Evolutionary conservation across 2,329 filamentous ascomycete species (phyloP).

Genomic region (Penicillium sp.): DNA sequence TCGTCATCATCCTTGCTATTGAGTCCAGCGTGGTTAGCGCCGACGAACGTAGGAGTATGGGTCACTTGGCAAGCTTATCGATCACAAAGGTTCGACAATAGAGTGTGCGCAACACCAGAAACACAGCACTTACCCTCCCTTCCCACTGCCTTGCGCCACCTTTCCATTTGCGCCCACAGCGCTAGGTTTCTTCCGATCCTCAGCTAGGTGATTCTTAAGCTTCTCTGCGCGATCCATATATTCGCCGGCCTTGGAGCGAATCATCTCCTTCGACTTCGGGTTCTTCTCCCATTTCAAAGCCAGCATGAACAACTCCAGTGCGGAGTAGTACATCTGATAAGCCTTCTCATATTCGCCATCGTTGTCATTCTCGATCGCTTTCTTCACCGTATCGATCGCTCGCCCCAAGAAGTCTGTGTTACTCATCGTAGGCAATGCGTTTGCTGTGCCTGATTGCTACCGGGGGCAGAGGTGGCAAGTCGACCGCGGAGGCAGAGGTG

Average conservation of each 20-base stretch:
- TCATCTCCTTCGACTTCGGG: conserved; percentile 93
- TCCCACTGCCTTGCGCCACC: conserved; percentile 50
- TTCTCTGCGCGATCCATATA: conserved; percentile 99
- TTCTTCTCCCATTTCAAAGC: conserved; percentile 99
- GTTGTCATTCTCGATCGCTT: conserved; percentile 94
- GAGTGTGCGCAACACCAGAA: neutral
- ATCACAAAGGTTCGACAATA: neutral
- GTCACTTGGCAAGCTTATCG: neutral
- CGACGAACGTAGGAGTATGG: neutral
- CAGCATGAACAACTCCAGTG: conserved; percentile 97
- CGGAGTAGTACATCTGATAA: conserved; percentile 91
- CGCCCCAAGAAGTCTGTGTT: conserved; percentile 95
- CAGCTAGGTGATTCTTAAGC: conserved; percentile 81
- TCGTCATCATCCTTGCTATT: conserved; percentile 56
- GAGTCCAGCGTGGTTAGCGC: conserved; percentile 7
- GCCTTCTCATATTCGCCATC: conserved; percentile 95
- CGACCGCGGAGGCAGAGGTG: conserved; percentile 20
- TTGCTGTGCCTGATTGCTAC: conserved; percentile 3
- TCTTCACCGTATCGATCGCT: conserved; percentile 94
- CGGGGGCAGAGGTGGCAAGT: conserved; percentile 17
- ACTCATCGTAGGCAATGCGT: conserved; percentile 62
- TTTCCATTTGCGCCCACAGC: conserved; percentile 52
- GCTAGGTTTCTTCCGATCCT: conserved; percentile 51
- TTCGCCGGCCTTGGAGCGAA: conserved; percentile 87
- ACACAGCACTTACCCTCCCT: conserved; percentile 50